Percentiles rank a stretch among this genome's conserved stretches.
These are phyloP conservation scores for Epichloe gansuensis DNA, from an alignment of 2,329 filamentous ascomycete species.

Conservation along the genomic window DNA sequence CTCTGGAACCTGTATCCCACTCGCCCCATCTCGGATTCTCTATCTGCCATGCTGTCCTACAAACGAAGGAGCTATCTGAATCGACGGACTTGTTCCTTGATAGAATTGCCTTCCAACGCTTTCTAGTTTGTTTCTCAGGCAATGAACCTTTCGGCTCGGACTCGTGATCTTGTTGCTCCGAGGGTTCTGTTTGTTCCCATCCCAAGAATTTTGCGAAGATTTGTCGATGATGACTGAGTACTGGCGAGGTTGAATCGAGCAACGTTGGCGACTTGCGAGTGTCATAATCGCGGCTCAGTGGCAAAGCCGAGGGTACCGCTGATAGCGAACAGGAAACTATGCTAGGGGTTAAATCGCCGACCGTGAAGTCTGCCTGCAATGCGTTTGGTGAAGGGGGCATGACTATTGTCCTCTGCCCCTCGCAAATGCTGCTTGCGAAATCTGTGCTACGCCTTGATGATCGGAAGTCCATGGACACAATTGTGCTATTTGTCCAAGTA, in stretches of 20 bases:
- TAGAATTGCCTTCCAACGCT: not conserved
- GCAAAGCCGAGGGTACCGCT: not conserved
- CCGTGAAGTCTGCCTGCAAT: not conserved
- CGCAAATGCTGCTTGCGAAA: not conserved
- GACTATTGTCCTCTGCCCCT: not conserved
- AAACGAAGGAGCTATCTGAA: conserved; percentile 11
- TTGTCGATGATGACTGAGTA: not conserved
- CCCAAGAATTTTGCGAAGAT: not conserved
- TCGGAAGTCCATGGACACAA: not conserved
- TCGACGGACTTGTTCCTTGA: conserved; percentile 4
- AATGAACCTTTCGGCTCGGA: not conserved
- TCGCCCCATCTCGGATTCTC: conserved; percentile 3
- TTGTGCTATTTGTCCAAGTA: not conserved
- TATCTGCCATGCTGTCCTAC: conserved; percentile 7
- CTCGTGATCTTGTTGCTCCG: not conserved
- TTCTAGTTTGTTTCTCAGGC: not conserved
- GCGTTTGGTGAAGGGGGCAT: not conserved
- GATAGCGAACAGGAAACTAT: not conserved
- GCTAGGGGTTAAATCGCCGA: not conserved
- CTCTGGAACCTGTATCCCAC: not conserved
- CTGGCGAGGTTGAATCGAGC: not conserved
- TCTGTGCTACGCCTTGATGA: not conserved
- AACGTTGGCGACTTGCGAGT: not conserved
- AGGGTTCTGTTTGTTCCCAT: not conserved
- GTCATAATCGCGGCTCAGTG: not conserved